Percentiles rank a stretch among this genome's conserved stretches.
These are phyloP conservation scores for Fusarium sp. DNA, from an alignment of 2,329 filamentous ascomycete genomes.

Conservation along the genomic window DNA sequence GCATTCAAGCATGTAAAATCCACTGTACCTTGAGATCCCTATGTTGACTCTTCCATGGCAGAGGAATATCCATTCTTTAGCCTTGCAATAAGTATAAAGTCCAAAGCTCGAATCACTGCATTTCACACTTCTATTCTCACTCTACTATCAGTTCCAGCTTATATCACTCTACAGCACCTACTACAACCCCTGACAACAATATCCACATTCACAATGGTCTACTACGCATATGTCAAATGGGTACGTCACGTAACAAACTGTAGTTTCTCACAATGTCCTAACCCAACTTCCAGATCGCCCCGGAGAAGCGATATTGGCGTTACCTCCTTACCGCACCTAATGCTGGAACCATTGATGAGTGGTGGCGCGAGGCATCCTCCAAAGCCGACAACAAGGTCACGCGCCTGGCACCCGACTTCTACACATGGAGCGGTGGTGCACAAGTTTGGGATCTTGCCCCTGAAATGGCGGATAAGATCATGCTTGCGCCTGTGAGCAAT, in stretches of 20 bases:
- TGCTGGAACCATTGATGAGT: slow-evolving; percentile 12
- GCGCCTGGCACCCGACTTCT: neutral
- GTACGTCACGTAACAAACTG: neutral
- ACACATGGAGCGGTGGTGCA: neutral
- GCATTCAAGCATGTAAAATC: no score
- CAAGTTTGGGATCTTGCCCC: neutral
- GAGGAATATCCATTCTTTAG: no score
- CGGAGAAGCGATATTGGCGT: neutral
- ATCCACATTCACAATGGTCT: slow-evolving; percentile 2
- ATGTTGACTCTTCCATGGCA: no score
- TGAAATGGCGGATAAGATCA: neutral
- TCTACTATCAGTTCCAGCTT: no score
- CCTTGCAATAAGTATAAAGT: no score
- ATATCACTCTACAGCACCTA: fast-evolving
- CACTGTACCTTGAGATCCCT: no score
- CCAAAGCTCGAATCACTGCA: no score
- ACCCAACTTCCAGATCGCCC: no score
- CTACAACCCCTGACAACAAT: neutral
- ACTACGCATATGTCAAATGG: slow-evolving; percentile 10
- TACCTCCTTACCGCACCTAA: slow-evolving; percentile 9
- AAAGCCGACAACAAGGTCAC: neutral
- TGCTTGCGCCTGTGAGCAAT: neutral
- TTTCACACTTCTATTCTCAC: neutral
- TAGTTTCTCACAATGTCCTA: no score
- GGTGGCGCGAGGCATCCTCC: slow-evolving; percentile 7